Percentiles rank a stretch among this genome's conserved stretches.
Evolutionary conservation across 192 early-diverging fungal genomes (phyloP).

Genomic region (Entrophospora sp.): DNA sequence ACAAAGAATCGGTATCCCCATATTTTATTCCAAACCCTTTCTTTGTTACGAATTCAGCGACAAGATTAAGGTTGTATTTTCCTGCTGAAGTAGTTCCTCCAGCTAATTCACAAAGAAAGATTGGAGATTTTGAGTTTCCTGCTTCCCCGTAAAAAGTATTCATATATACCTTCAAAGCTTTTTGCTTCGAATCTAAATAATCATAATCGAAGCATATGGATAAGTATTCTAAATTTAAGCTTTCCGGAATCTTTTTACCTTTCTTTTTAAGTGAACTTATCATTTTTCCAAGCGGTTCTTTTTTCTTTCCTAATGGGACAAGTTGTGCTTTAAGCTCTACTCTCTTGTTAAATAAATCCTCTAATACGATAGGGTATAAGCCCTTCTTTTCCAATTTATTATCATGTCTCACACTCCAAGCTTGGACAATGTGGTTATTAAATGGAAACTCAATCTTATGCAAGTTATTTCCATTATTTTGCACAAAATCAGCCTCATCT

Average conservation of each 20-base stretch:
- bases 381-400: neutral
- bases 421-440: neutral
- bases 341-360: conserved; percentile 6
- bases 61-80: neutral
- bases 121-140: neutral
- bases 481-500: neutral
- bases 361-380: neutral
- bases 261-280: neutral
- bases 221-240: conserved; percentile 1
- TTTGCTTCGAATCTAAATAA: neutral
- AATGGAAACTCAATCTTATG: conserved; percentile 2
- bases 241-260: neutral
- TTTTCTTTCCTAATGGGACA: neutral
- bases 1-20: conserved; percentile 4
- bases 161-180: conserved; percentile 1
- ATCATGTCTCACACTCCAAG: neutral
- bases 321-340: neutral
- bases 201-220: neutral
- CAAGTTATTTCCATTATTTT: conserved; percentile 9
- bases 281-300: neutral
- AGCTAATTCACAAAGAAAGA: conserved; percentile 6
- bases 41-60: neutral
- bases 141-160: conserved; percentile 9
- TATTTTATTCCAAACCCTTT: neutral
- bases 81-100: neutral